A percentile compares a stretch with the other conserved stretches of the same genome.
Conservation (phyloP, 2,329 filamentous ascomycete species). For the Elsinoe fawcettii region DNA sequence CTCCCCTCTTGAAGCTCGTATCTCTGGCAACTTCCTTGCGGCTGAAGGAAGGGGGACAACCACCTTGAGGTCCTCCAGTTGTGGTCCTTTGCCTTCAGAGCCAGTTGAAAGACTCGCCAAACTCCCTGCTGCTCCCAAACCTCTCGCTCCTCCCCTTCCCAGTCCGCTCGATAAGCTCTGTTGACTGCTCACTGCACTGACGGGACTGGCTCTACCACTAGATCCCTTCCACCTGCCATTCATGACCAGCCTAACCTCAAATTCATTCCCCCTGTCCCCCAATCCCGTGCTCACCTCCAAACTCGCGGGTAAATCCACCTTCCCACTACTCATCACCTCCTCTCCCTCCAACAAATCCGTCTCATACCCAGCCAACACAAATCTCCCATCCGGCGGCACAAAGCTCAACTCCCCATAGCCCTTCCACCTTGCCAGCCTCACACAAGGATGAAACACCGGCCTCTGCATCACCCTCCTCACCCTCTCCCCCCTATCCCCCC, state of each 20-base stretch:
- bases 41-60: conserved; percentile 69
- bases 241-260: conserved; percentile 73
- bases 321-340: conserved; percentile 13
- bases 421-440: conserved; percentile 81
- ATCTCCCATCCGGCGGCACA: conserved; percentile 87
- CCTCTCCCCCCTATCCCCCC: conserved; percentile 46
- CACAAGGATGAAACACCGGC: conserved; percentile 93
- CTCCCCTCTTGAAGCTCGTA: conserved; percentile 74
- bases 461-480: conserved; percentile 59
- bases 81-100: conserved; percentile 28
- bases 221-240: conserved; percentile 43
- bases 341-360: conserved; percentile 55
- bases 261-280: conserved; percentile 68
- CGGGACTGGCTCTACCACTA: conserved; percentile 13
- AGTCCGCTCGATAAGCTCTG: conserved; percentile 17
- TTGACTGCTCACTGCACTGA: conserved; percentile 8
- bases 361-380: conserved; percentile 89
- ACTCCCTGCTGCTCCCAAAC: conserved; percentile 11
- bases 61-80: conserved; percentile 68
- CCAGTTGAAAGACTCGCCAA: conserved; percentile 16
- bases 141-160: conserved; percentile 1
- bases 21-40: conserved; percentile 66
- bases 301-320: conserved; percentile 68
- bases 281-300: conserved; percentile 76
- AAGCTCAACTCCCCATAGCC: conserved; percentile 90